Base-by-base conservation (phyloP, 2,329 filamentous ascomycete genomes). In the Thielaviopsis musarum region DNA sequence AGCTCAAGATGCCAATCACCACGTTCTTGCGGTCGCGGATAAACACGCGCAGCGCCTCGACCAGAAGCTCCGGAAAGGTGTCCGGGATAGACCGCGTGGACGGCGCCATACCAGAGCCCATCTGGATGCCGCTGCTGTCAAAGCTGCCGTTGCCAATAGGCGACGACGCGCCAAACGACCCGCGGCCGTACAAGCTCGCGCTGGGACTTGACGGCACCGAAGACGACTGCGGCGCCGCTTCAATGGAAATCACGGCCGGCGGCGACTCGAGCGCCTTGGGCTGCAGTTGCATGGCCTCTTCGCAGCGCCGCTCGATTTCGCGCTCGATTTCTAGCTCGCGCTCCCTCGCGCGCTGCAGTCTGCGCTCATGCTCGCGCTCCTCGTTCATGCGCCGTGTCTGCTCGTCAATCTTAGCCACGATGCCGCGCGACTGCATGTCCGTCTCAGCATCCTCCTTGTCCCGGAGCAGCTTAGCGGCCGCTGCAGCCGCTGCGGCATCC, bases 1-100 rank as follows among this genome's bases (percentile, higher is more conserved):
- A 61, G 59, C 77, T 75, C 56, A 85, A 69, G 0, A 79, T 65
- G 5, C 73, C 70, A 26, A 84, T 83, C n/a, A 75, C 69, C 10
- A 83, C 66, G 59, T 84, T 84, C 70, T 78, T 82, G 60, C 74
- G 74, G 64, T 84, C 81, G 54, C 76, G 74, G 64, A 84, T 65
- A 19, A 79, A 67, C 7, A 84, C 76, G 34, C 75, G 73, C 56
- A 72, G 70, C 0, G 80, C 78, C 63, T 80, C 77, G 9, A 79
- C 64, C 0, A 84, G 65, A 9, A 84, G 70, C 62, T 81, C 76
- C 0, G 74, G 70, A 12, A 84, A 71, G 1, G 77, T 77, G 0
- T 77, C 77, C 10, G 60, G 60, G 24, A 61, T 49, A 10, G 38
- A 38, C n/a, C 59, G 59, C 21, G 24, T 34, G 17, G n/a, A 19